phyloP scores from a whole-genome alignment of 805 yeast species.

The Blastobotrys muscicola region DNA sequence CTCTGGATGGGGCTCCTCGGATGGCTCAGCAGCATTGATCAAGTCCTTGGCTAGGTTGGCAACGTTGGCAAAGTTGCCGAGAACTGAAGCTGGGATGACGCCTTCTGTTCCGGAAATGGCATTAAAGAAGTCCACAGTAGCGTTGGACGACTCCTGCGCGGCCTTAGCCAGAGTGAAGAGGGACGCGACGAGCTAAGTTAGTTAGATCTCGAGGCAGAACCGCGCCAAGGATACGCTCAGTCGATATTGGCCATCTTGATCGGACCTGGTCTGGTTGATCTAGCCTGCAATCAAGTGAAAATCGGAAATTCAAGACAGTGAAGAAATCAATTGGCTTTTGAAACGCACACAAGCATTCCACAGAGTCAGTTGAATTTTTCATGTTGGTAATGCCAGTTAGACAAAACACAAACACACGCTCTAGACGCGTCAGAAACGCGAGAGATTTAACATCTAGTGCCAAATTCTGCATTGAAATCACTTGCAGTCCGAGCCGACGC shows the following conservation, averaged over 20 bases:
- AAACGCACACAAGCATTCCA: no score
- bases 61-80: constrained; percentile 17
- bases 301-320: no score
- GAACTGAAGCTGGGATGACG: constrained; percentile 27
- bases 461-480: no score
- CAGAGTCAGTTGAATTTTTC: no score
- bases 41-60: constrained; percentile 3
- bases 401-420: background rate
- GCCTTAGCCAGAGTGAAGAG: constrained; percentile 76
- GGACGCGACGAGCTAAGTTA: constrained; percentile 55
- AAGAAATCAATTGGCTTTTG: no score
- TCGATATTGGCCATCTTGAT: background rate
- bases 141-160: constrained; percentile 76
- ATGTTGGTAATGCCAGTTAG: no score
- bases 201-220: constrained; percentile 1
- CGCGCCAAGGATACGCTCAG: background rate
- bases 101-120: constrained; percentile 39
- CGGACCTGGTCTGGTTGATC: no score
- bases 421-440: background rate
- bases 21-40: constrained; percentile 16
- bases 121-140: constrained; percentile 65
- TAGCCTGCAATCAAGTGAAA: no score
- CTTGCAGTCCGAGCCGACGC: background rate
- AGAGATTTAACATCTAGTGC: no score
- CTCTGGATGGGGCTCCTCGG: constrained; percentile 9